Percentiles rank a stretch among this genome's conserved stretches.
Evolutionary conservation across 2,329 filamentous ascomycete genomes (phyloP).

Genomic region (Chalaropsis ovoidea): DNA sequence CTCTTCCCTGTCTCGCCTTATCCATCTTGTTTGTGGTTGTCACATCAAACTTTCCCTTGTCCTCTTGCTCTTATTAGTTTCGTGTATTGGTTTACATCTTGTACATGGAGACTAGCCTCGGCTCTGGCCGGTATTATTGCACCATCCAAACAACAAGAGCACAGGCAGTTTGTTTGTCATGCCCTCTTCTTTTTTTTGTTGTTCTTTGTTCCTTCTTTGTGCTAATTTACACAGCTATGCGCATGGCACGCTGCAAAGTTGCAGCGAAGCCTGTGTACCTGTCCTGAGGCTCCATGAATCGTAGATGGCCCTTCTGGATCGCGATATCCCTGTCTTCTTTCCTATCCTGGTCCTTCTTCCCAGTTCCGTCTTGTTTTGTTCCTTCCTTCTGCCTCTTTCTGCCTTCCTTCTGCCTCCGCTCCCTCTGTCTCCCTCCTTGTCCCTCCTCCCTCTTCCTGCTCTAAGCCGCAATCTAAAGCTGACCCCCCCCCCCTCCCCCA

Average conservation of each 20-base stretch:
- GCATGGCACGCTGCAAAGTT: neutral
- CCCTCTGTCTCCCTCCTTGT: too few relatives aligned
- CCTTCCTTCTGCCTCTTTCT: neutral
- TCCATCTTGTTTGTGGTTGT: neutral
- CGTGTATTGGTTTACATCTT: neutral
- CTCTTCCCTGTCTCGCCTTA: neutral
- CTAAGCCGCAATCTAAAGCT: neutral
- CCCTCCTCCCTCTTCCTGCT: neutral
- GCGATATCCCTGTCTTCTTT: neutral
- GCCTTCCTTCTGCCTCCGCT: neutral
- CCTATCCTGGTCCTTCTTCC: neutral
- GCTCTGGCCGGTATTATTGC: too few relatives aligned
- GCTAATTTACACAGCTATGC: neutral
- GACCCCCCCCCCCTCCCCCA: neutral
- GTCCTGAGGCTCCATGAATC: neutral
- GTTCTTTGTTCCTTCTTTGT: neutral
- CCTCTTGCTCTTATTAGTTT: neutral
- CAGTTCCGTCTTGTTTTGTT: neutral
- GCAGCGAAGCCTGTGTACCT: too few relatives aligned
- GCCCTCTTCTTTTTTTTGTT: neutral
- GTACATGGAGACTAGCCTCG: too few relatives aligned
- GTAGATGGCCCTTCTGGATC: neutral
- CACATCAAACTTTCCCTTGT: neutral
- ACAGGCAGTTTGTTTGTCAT: neutral
- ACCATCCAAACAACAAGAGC: too few relatives aligned